phyloP scores from a whole-genome alignment of 352 stramenopile genomes.

The Salisapilia sapeloensis region DNA sequence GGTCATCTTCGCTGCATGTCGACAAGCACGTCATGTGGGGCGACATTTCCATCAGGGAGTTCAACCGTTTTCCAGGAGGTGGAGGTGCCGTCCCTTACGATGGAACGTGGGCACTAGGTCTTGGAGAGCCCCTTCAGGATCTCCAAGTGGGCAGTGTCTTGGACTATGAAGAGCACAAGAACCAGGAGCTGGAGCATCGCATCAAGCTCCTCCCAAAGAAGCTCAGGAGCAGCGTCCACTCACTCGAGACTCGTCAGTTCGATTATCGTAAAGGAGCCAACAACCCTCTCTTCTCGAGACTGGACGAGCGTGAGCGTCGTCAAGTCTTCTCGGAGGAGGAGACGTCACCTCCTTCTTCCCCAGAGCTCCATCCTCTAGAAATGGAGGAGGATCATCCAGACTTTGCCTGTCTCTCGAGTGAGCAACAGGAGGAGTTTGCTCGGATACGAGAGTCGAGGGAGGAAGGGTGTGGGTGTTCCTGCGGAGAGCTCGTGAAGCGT shows the following conservation, averaged over 20 bases:
- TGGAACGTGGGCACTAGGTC: constrained; percentile 62
- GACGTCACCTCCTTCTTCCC: too few species aligned
- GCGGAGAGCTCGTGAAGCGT: constrained; percentile 67
- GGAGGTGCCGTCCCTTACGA: constrained; percentile 62
- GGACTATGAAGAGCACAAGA: constrained; percentile 33
- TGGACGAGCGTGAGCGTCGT: constrained; percentile 55
- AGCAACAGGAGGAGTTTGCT: constrained; percentile 71
- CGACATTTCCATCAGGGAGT: constrained; percentile 46
- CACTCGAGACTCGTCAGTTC: constrained; percentile 65
- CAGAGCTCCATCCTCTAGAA: too few species aligned
- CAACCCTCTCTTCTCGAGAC: constrained; percentile 60
- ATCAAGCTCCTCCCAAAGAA: constrained; percentile 44
- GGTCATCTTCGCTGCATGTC: constrained; percentile 36
- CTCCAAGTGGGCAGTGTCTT: constrained; percentile 52
- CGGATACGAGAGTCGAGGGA: constrained; percentile 70
- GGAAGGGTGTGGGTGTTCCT: constrained; percentile 56
- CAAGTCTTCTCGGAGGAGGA: constrained; percentile 34
- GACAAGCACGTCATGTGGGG: constrained; percentile 71
- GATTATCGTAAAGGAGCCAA: constrained; percentile 53
- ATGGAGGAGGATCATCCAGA: constrained; percentile 12
- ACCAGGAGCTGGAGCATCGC: constrained; percentile 29
- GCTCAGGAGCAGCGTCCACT: constrained; percentile 27
- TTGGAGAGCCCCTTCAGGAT: constrained; percentile 40
- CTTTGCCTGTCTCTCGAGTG: constrained; percentile 63
- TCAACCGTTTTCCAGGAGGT: constrained; percentile 59